phyloP scores from a whole-genome alignment of 2,329 filamentous ascomycete species.

The Pseudogymnoascus sp. region DNA sequence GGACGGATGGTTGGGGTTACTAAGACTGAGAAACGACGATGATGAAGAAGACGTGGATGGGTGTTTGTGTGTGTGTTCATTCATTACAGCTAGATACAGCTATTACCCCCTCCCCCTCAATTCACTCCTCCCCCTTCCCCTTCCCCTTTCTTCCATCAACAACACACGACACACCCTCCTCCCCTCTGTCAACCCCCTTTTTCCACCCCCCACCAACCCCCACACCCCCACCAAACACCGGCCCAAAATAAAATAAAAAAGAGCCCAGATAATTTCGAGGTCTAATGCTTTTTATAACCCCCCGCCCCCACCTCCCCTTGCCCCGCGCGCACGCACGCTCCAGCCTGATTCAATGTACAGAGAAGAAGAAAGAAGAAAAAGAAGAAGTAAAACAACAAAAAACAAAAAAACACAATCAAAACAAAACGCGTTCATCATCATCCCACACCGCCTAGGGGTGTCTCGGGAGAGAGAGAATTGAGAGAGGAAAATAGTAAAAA shows the following conservation, averaged over 20 bases:
- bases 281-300: slow-evolving; percentile 1
- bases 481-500: background rate
- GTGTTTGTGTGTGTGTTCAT: background rate
- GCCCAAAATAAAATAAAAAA: background rate
- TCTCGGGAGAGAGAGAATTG: background rate
- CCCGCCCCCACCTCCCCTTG: too few species aligned
- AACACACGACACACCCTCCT: background rate
- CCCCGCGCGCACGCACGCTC: background rate
- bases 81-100: background rate
- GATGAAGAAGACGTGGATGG: background rate
- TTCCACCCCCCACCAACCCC: background rate
- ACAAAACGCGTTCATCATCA: background rate
- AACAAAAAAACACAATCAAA: background rate
- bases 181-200: background rate
- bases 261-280: background rate
- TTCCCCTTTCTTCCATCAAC: background rate
- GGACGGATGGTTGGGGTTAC: background rate
- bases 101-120: background rate
- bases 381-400: background rate
- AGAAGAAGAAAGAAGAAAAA: background rate
- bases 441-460: background rate
- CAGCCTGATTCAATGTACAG: background rate
- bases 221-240: background rate
- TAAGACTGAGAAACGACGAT: background rate
- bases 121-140: background rate